Evolutionary conservation across 2,329 filamentous ascomycete species (phyloP).

Genomic region (Rasamsonia emersonii): DNA sequence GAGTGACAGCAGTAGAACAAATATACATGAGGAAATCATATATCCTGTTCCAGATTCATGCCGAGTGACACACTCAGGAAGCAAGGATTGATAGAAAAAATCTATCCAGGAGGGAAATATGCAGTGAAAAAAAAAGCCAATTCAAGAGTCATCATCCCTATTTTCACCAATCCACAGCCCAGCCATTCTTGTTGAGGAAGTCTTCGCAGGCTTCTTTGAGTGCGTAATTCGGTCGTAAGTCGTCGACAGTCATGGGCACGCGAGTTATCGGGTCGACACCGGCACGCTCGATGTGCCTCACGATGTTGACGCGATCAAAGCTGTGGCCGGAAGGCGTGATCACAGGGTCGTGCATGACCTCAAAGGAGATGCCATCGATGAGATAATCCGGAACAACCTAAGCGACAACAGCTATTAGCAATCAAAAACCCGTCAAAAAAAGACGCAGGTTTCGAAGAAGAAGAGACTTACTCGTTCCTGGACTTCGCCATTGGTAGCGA

Average conservation of each 20-base stretch:
- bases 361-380: conserved; percentile 42
- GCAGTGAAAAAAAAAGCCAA: too few relatives aligned
- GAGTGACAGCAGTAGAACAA: too few relatives aligned
- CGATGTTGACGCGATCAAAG: conserved; percentile 77
- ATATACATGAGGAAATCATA: too few relatives aligned
- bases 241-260: conserved; percentile 57
- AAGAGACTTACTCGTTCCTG: conserved; percentile 31
- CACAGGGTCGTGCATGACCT: conserved; percentile 45
- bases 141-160: too few relatives aligned
- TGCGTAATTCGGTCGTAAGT: conserved; percentile 73
- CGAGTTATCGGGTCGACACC: conserved; percentile 76
- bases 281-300: conserved; percentile 72
- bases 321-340: conserved; percentile 69
- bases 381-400: conserved; percentile 41
- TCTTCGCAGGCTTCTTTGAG: conserved; percentile 76
- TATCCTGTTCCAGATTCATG: not conserved
- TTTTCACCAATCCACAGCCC: conserved; percentile 84
- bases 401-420: not conserved
- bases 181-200: conserved; percentile 78
- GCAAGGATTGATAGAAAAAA: not conserved
- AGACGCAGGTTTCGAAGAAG: not conserved
- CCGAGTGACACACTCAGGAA: not conserved
- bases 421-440: not conserved
- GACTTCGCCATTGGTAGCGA: conserved; percentile 33
- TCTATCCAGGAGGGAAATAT: too few relatives aligned